These are phyloP conservation scores for Quercus variabilis DNA, from an alignment of 306 rosid species.

Conservation along the genomic window DNA sequence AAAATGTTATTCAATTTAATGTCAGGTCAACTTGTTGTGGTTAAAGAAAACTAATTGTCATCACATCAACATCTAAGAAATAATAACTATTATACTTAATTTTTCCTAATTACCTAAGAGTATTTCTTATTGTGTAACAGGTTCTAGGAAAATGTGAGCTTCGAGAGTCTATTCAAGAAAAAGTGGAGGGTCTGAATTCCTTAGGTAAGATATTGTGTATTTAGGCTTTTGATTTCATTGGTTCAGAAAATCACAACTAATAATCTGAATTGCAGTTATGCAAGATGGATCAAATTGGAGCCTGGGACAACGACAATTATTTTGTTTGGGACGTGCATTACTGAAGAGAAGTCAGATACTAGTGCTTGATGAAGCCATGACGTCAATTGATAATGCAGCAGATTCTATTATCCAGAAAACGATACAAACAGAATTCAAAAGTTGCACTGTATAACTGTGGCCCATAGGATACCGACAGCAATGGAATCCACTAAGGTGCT, in stretches of 20 bases:
- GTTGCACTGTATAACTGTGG: constrained; percentile 34
- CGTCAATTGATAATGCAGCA: not conserved
- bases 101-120: no score
- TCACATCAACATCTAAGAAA: no score
- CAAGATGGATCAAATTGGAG: not conserved
- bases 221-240: not conserved
- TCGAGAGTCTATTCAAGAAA: no score
- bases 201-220: no score
- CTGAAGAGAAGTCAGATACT: not conserved
- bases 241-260: not conserved
- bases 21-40: no score
- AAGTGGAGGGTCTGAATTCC: no score
- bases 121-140: no score
- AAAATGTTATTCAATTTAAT: no score
- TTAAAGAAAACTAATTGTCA: no score
- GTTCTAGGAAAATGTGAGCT: no score
- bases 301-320: not conserved
- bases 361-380: not conserved
- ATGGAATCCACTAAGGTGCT: constrained; percentile 30
- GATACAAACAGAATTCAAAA: no score
- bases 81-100: no score
- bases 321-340: not conserved
- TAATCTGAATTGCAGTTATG: not conserved
- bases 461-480: constrained; percentile 31
- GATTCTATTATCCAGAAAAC: not conserved